Evolutionary conservation across 2,329 filamentous ascomycete species (phyloP).

Genomic region (Tolypocladium pustulatum): DNA sequence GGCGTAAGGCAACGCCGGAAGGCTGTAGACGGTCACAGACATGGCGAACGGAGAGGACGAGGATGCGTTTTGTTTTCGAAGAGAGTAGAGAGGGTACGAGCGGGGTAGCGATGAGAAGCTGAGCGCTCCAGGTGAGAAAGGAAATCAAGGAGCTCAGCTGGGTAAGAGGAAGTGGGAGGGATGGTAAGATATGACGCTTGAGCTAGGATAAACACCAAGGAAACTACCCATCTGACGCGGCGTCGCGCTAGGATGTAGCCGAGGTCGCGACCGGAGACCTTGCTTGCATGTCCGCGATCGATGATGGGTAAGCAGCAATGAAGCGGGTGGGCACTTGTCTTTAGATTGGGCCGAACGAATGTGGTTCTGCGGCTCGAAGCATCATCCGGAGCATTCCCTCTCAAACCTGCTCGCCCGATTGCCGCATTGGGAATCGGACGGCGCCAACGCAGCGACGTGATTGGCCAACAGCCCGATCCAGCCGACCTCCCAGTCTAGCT

Average conservation of each 20-base stretch:
- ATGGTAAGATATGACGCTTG: neutral
- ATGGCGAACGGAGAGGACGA: slow-evolving; percentile 12
- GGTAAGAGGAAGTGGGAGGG: neutral
- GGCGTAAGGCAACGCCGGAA: slow-evolving; percentile 56
- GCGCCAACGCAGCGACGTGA: slow-evolving; percentile 11
- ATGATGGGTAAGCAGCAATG: neutral
- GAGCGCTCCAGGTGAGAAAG: neutral
- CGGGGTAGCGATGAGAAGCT: neutral
- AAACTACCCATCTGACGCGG: too few relatives aligned
- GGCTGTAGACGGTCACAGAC: slow-evolving; percentile 39
- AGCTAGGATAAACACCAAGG: neutral
- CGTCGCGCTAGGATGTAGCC: neutral
- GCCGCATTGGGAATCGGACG: slow-evolving; percentile 14
- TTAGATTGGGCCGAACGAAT: neutral
- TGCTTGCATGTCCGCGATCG: neutral
- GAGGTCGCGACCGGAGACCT: neutral
- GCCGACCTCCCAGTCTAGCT: neutral
- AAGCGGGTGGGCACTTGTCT: neutral
- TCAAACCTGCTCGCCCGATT: slow-evolving; percentile 25
- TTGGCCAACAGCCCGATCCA: slow-evolving; percentile 11
- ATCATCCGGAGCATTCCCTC: slow-evolving; percentile 15
- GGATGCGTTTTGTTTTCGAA: neutral
- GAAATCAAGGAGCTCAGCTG: neutral
- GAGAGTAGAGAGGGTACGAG: neutral
- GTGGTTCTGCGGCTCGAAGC: neutral